Evolutionary conservation across 352 stramenopile genomes (phyloP), one percentile per base, ranked within the genome.

Genomic region (Globisporangium emineosum): DNA sequence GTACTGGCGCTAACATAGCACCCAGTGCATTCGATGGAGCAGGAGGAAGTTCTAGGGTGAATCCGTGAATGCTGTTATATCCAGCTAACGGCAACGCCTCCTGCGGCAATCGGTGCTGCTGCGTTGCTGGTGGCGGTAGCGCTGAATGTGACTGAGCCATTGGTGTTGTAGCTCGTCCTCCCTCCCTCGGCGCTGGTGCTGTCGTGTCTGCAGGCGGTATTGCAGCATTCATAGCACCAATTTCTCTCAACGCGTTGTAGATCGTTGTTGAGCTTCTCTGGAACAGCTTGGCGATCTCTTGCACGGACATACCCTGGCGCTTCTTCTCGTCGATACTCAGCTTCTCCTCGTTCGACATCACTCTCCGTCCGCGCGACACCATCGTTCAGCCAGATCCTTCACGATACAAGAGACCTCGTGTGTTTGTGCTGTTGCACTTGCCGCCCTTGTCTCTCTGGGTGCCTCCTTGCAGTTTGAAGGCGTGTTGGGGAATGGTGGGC

Each of bases 181-280:
- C 9, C 32, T 23, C 29, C n/a, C 15, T 23, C 27, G 15, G 7
- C 19, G 12, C 52, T 17, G 23, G 21, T 25, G 4, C 5, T 1
- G 19, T 0, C 8, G 12, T 7, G 3, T 29, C 23, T 53, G 51
- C 7, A n/a, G 17, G 17, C 40, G 8, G 25, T 1, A 15, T 15
- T 9, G 17, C 12, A 30, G 21, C 29, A 33, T 47, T 61, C 40
- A 32, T 25, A 1, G 47, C 63, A 21, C 40, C 8, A 19, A 50
- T 49, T n/a, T 77, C 60, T 37, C 65, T 72, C 47, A 87, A 49
- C 10, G 76, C 57, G 0, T 65, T n/a, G 32, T 71, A 78, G 32
- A 87, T 73, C 29, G 65, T 77, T 30, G 76, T 64, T 40, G 70
- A 69, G 65, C 78, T 87, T 63, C 76, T 67, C 52, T 59, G 56